Percentiles rank a stretch among this genome's conserved stretches.
These are phyloP conservation scores for Benincasa hispida DNA, from an alignment of 306 rosid species.

Conservation along the genomic window DNA sequence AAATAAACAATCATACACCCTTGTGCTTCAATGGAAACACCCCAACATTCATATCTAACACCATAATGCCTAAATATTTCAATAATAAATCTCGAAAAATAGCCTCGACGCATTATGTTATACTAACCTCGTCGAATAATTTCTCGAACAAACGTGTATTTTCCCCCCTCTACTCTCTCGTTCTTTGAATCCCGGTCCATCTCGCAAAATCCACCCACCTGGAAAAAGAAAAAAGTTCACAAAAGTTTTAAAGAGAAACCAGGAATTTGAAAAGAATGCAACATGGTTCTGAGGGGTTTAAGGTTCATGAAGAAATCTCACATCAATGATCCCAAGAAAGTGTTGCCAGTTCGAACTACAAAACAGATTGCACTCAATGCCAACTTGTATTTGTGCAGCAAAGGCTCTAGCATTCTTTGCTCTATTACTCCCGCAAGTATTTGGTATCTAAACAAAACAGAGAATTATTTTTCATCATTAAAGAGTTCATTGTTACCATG, in stretches of 20 bases:
- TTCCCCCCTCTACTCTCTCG: conserved; percentile 17
- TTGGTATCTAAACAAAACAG: conserved; percentile 26
- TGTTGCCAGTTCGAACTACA: conserved; percentile 39
- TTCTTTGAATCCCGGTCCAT: conserved; percentile 70
- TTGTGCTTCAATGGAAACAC: not conserved
- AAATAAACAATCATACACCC: not conserved
- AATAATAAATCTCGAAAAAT: not conserved
- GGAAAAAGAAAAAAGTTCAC: not conserved
- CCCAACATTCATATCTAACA: not conserved
- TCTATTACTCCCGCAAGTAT: conserved; percentile 37
- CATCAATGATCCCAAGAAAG: conserved; percentile 46
- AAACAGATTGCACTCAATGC: conserved; percentile 31
- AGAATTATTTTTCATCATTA: too few species aligned
- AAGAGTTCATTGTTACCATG: too few species aligned
- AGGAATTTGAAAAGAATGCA: not conserved
- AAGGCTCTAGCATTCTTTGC: conserved; percentile 41
- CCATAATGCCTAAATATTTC: not conserved
- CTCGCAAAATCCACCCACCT: conserved; percentile 95
- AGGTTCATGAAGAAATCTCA: conserved; percentile 2
- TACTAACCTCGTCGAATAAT: not conserved
- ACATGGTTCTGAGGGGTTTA: not conserved
- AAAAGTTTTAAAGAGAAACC: not conserved
- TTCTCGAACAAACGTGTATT: not conserved
- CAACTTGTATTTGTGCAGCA: conserved; percentile 33
- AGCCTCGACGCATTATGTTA: not conserved